Base-by-base conservation (phyloP, 1,284 basidiomycete species). In the Stereum hirsutum region DNA sequence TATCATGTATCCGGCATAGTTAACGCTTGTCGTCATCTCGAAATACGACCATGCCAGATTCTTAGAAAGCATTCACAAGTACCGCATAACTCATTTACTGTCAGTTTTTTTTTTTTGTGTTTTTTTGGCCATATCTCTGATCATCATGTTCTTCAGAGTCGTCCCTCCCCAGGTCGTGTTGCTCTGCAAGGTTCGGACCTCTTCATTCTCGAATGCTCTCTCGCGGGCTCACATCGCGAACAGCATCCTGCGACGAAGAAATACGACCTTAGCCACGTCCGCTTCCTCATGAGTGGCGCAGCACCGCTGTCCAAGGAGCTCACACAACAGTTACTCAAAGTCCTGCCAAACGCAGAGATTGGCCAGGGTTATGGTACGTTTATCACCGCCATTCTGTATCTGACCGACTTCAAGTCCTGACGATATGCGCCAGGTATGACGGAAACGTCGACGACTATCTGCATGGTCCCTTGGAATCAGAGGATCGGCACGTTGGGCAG, bases 241-340 rank as follows among this genome's bases (percentile, higher is more conserved):
- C 46, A 89, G 78, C 76, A 84, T 58, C 78, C 84, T 19, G 73
- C 69, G 11, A 69, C 74, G 21, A 75, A 80, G 53, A 69, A 82
- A 32, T 81, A 81, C 53, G 74, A 89, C 52, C 64, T 93, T 20
- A 71, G 67, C 36, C 63, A 69, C 41, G 58, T 91, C 38, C 66
- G 75, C 44, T 64, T 72, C 53, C 67, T 78, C 47, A 72, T 87
- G 64, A 68, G 68, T 38, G 83, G 86, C 20, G 89, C 86, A 0
- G 87, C 87, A 0, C 87, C 87, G 3, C 63, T 90, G 4, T 79
- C 82, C 3, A 62, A 70, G 14, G 85, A 86, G 54, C 66, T 86
- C 24, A 78, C 71, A 42, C 49, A 65, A 28, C 69, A 77, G 50
- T 58, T 86, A 26, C 60, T 71, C 34, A 60, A 68, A 27, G 55